Base-by-base conservation (phyloP, 2,329 filamentous ascomycete genomes). In the Trichoderma asperellum region DNA sequence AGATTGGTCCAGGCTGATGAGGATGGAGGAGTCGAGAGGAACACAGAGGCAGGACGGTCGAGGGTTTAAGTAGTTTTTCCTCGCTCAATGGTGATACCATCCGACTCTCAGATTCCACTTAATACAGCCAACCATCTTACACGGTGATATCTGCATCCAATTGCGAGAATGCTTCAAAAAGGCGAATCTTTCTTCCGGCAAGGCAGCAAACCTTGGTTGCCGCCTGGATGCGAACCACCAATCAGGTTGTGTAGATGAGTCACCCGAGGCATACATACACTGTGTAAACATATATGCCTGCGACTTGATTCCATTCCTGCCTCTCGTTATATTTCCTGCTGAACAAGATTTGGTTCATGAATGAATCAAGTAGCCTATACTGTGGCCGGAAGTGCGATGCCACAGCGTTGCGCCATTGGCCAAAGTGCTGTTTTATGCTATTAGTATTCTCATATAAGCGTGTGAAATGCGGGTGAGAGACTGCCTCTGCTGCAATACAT, bases 51-150 rank as follows among this genome's bases (percentile, higher is more conserved):
- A 34, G 53, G 53, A 5, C 16, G 1, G 29, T 18, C 53, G 27
- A 34, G 27, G 14, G 29, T 34, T 56, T 56, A 56, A 32, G 29
- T 56, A 56, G 27, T 32, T 34, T 56, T 56, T 34, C 7, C 27
- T 8, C 14, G 7, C 52, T n/a, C 53, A 34, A 32, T 18, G 18
- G 53, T 56, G 27, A 56, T 29, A 56, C 53, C 53, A 24, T 34
- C 29, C 27, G 2, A n/a, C 16, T 32, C 27, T 1, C 29, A 18
- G 16, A 29, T 18, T n/a, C 53, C 53, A 56, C 53, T 56, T 32
- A 18, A 11, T 21, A 34, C 34, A 65, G 49, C 62, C 62, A 65
- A 57, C 62, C 62, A 65, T 65, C 62, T 65, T 65, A 57, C 62
- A 65, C 62, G 32, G 14, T 24, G 12, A 18, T 5, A 56, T 34